Evolutionary conservation across 202 grass and related monocot species (phyloP), one percentile per base, ranked within the genome.

Genomic region (Setaria italica): DNA sequence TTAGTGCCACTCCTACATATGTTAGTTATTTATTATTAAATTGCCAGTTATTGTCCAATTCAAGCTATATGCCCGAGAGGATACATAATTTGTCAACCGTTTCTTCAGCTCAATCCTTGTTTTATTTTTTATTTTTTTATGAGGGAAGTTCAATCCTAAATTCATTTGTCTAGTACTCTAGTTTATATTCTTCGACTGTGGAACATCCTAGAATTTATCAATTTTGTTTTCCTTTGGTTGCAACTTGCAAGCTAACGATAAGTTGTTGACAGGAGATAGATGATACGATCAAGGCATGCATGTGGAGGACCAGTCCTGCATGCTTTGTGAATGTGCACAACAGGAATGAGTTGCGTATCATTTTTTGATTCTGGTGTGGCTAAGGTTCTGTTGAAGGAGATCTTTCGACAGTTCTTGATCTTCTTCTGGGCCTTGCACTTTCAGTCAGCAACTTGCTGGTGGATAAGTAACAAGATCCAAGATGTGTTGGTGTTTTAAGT

Each of bases 321-420:
- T 14, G 60, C 60, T 30, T 63, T 32, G 11, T 63, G 11, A 63
- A 63, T 32, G 21, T 30, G 21, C 58, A 62, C 21, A 62, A 30
- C 58, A 62, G 21, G 58, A 62, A 62, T 30, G 8, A 9, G 20
- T 59, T 11, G n/a, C n/a, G 4, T 59, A 59, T 59, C 57, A 9
- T 59, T 59, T 59, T 11, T 25, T 25, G 0, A 10, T 59, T 0
- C 9, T 62, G 21, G 58, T 62, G 60, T 63, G 29, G 29, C 60
- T 63, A 33, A 63, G 60, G 60, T 63, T 33, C 29, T 63, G 60
- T 63, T 13, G 11, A 33, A 33, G n/a, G n/a, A 12, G 29, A 63
- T 63, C 60, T 33, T 29, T 63, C 60, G 11, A 63, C 60, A 63
- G 60, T 63, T 63, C 29, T 63, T 63, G 16, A 62, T 62, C 59